Conservation (phyloP, 2,329 filamentous ascomycete genomes). For the Ascochyta rabiei region DNA sequence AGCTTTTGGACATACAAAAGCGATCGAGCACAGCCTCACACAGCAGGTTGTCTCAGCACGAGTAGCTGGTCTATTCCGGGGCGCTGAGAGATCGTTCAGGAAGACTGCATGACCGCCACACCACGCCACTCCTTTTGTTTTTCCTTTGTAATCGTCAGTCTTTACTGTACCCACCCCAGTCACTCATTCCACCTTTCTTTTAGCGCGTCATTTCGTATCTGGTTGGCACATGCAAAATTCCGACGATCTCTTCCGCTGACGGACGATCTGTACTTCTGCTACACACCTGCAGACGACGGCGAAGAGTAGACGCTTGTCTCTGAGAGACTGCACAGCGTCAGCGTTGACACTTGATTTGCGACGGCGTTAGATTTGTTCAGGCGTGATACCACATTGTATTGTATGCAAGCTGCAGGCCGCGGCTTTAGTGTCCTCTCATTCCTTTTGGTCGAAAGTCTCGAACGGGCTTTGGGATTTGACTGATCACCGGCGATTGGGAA, state of each 20-base stretch:
- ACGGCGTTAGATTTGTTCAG: slow-evolving; percentile 18
- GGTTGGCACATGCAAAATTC: slow-evolving; percentile 30
- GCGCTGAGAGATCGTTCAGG: slow-evolving; percentile 21
- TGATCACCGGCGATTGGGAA: neutral
- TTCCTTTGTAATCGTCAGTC: slow-evolving; percentile 45
- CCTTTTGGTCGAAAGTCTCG: slow-evolving; percentile 1
- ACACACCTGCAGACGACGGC: neutral
- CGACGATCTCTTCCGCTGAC: neutral
- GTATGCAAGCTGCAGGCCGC: slow-evolving; percentile 25
- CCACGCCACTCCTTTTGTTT: slow-evolving; percentile 44
- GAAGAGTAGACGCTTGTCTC: slow-evolving; percentile 14
- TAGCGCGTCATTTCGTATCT: slow-evolving; percentile 15
- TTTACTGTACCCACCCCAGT: slow-evolving; percentile 32
- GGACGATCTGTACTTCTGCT: neutral
- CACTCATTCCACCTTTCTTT: slow-evolving; percentile 39
- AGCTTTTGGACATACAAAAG: slow-evolving; percentile 67
- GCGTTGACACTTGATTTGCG: slow-evolving; percentile 30
- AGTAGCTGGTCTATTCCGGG: slow-evolving; percentile 25
- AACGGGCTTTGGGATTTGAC: slow-evolving; percentile 5
- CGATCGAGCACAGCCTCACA: slow-evolving; percentile 41
- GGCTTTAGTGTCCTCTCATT: slow-evolving; percentile 30
- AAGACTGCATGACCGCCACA: slow-evolving; percentile 36
- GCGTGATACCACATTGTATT: slow-evolving; percentile 38
- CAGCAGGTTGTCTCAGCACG: slow-evolving; percentile 28
- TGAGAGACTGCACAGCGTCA: slow-evolving; percentile 29